Conservation (phyloP, 1,139 yeast species). For the Hansenula sp. region DNA sequence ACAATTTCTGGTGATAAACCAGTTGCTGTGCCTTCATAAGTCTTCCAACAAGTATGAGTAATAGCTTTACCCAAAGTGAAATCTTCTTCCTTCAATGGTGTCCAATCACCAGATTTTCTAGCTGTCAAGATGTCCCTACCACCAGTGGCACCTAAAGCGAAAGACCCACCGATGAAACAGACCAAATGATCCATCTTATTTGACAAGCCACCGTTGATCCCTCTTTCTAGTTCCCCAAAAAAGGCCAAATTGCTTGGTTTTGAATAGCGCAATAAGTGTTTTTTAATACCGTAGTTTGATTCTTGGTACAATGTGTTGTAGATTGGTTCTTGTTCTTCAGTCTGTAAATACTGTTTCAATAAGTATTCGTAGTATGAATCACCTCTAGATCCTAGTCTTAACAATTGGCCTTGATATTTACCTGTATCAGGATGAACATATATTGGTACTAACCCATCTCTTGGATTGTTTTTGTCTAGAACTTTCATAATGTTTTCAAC, state of each 20-base stretch:
- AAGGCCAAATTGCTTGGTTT: slow-evolving; percentile 61
- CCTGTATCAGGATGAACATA: slow-evolving; percentile 76
- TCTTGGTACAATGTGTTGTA: slow-evolving; percentile 75
- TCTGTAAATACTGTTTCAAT: slow-evolving; percentile 81
- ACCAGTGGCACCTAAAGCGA: slow-evolving; percentile 86
- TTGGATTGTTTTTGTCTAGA: slow-evolving; percentile 56
- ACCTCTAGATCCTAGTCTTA: slow-evolving; percentile 86
- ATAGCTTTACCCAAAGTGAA: slow-evolving; percentile 70
- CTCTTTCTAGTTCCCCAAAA: slow-evolving; percentile 76
- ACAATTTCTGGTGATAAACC: slow-evolving; percentile 90
- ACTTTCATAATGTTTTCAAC: slow-evolving; percentile 71
- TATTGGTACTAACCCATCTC: slow-evolving; percentile 80
- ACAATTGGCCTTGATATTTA: slow-evolving; percentile 55
- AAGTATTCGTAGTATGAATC: slow-evolving; percentile 92
- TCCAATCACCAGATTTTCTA: slow-evolving; percentile 40
- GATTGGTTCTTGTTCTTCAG: slow-evolving; percentile 56
- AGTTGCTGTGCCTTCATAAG: slow-evolving; percentile 69
- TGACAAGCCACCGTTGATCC: slow-evolving; percentile 56
- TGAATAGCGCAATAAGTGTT: slow-evolving; percentile 58
- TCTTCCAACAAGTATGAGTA: slow-evolving; percentile 77
- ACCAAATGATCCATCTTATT: slow-evolving; percentile 92
- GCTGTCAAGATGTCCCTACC: slow-evolving; percentile 60
- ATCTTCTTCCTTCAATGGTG: slow-evolving; percentile 46
- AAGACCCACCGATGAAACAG: slow-evolving; percentile 87
- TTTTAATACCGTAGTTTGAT: slow-evolving; percentile 70